Conservation (phyloP, 352 stramenopile species). For the Phytophthora hibernalis region DNA sequence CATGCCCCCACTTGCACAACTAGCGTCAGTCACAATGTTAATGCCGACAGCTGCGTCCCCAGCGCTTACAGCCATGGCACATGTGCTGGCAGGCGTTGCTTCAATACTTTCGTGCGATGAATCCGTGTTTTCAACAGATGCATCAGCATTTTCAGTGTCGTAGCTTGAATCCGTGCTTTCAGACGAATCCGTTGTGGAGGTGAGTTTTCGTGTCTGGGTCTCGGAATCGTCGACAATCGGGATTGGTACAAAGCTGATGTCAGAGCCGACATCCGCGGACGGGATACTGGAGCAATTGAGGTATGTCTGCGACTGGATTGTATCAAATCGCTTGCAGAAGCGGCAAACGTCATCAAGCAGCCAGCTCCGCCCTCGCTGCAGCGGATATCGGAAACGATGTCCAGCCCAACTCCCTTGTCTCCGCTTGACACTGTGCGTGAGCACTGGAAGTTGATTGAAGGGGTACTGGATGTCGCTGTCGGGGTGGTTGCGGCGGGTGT, state of each 20-base stretch:
- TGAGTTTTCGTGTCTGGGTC: slow-evolving; percentile 9
- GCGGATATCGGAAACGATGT: slow-evolving; percentile 46
- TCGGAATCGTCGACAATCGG: slow-evolving; percentile 24
- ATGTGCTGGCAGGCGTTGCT: slow-evolving; percentile 7
- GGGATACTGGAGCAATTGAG: slow-evolving; percentile 33
- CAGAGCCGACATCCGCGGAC: slow-evolving; percentile 20
- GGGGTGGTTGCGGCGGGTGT: slow-evolving; percentile 4
- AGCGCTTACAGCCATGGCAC: slow-evolving; percentile 18
- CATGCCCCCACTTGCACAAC: slow-evolving; percentile 22
- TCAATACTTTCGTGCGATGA: slow-evolving; percentile 1
- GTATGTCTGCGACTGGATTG: slow-evolving; percentile 42
- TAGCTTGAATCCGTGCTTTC: not conserved
- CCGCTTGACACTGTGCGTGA: slow-evolving; percentile 34
- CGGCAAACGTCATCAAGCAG: slow-evolving; percentile 42
- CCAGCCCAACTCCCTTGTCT: slow-evolving; percentile 43
- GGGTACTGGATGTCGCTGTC: slow-evolving; percentile 14
- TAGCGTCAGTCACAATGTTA: slow-evolving; percentile 28
- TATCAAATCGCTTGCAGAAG: slow-evolving; percentile 46
- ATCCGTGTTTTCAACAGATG: not conserved
- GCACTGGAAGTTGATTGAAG: slow-evolving; percentile 27
- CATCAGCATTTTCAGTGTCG: not conserved
- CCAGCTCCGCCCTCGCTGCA: slow-evolving; percentile 46
- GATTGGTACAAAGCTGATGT: slow-evolving; percentile 42
- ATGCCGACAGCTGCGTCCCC: slow-evolving; percentile 38
- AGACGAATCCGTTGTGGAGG: slow-evolving; percentile 1